Evolutionary conservation across 495 filamentous ascomycete species (phyloP).

Genomic region (Annulohypoxylon bovei): DNA sequence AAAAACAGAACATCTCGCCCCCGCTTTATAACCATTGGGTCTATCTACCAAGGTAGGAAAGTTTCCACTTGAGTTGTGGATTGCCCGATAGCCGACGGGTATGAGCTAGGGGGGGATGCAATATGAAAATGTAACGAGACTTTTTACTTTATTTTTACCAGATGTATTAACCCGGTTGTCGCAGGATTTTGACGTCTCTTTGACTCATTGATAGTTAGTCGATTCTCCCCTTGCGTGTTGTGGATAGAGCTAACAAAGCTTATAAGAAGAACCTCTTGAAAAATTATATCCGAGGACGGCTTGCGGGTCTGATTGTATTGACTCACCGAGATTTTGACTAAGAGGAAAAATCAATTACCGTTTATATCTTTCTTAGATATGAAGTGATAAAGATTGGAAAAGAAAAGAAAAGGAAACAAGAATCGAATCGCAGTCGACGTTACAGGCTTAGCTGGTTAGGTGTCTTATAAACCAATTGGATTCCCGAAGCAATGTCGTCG

Average conservation of each 20-base stretch:
- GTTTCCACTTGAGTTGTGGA: slow-evolving; percentile 3
- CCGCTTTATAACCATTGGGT: slow-evolving; percentile 20
- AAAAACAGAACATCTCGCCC: neutral
- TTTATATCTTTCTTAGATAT: neutral
- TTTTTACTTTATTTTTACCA: neutral
- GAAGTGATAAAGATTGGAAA: neutral
- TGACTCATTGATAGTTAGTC: neutral
- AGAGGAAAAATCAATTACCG: neutral
- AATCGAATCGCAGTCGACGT: neutral
- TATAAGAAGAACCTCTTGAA: neutral
- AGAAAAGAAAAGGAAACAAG: neutral
- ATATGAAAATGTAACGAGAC: slow-evolving; percentile 10
- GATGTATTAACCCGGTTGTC: neutral
- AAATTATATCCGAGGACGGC: slow-evolving; percentile 6
- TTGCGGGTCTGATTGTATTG: neutral
- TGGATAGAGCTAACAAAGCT: neutral
- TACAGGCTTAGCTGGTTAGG: neutral
- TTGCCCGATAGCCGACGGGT: slow-evolving; percentile 24
- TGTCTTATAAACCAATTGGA: neutral
- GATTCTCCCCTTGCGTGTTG: neutral
- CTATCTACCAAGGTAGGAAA: neutral
- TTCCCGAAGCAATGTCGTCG: slow-evolving; percentile 25
- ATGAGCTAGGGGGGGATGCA: neutral
- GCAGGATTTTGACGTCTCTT: slow-evolving; percentile 1
- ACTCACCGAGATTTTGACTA: neutral